phyloP scores from a whole-genome alignment of 2,329 filamentous ascomycete genomes.

The Spiromastix sp. region DNA sequence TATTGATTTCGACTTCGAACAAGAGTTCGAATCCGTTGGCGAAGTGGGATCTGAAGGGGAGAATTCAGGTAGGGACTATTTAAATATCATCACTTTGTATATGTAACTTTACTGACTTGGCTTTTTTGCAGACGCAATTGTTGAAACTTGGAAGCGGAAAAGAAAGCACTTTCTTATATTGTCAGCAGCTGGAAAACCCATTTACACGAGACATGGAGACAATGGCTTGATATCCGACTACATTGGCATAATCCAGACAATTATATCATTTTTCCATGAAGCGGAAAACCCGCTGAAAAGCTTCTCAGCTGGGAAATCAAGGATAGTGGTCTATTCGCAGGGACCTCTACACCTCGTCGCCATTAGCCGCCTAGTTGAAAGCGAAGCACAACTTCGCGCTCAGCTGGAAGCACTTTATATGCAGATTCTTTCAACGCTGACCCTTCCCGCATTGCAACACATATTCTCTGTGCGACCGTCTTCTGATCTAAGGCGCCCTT shows the following conservation, averaged over 20 bases:
- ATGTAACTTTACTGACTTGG: slow-evolving; percentile 5
- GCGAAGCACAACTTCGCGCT: slow-evolving; percentile 71
- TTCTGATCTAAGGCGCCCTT: slow-evolving; percentile 79
- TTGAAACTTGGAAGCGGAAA: slow-evolving; percentile 78
- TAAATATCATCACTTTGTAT: too few relatives aligned
- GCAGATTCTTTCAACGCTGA: slow-evolving; percentile 94
- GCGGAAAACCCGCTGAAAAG: slow-evolving; percentile 65
- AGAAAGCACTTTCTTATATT: slow-evolving; percentile 95
- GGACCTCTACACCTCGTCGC: slow-evolving; percentile 88
- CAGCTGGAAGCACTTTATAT: slow-evolving; percentile 94
- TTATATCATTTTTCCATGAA: slow-evolving; percentile 91
- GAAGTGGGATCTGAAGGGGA: slow-evolving; percentile 43
- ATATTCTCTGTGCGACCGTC: slow-evolving; percentile 86
- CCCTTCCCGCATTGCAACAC: slow-evolving; percentile 71
- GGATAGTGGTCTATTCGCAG: slow-evolving; percentile 76
- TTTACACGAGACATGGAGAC: slow-evolving; percentile 92
- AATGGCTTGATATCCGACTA: slow-evolving; percentile 83
- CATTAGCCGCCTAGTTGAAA: slow-evolving; percentile 86
- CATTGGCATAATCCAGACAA: slow-evolving; percentile 90
- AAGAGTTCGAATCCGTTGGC: slow-evolving; percentile 66
- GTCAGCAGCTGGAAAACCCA: slow-evolving; percentile 91
- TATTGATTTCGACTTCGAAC: slow-evolving; percentile 55
- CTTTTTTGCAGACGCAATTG: slow-evolving; percentile 39
- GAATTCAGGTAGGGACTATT: slow-evolving; percentile 43
- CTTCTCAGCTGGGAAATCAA: slow-evolving; percentile 77